Conservation (phyloP, 2,329 filamentous ascomycete genomes). For the Trematosphaeria pertusa region DNA sequence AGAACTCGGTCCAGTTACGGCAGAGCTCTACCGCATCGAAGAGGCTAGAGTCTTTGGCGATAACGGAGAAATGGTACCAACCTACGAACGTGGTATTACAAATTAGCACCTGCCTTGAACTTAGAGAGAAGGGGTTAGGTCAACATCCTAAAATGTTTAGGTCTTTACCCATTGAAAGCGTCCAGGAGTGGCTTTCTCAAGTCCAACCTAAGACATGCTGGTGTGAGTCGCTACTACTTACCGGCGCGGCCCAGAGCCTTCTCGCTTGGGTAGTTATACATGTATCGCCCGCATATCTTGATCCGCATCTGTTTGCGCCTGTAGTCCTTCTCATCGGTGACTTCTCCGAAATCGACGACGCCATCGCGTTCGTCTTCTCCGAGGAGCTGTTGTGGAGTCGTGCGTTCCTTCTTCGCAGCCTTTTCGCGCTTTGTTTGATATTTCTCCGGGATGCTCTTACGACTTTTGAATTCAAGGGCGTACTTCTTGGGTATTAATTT, state of each 20-base stretch:
- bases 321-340: constrained; percentile 42
- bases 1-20: constrained; percentile 60
- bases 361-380: constrained; percentile 20
- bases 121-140: too few species aligned
- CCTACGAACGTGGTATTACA: too few species aligned
- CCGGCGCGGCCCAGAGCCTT: constrained; percentile 55
- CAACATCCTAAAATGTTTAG: too few species aligned
- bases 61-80: constrained; percentile 60
- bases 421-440: constrained; percentile 45
- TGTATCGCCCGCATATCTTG: constrained; percentile 55
- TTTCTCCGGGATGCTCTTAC: constrained; percentile 18
- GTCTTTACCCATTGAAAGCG: too few species aligned
- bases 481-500: constrained; percentile 13
- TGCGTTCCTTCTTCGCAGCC: constrained; percentile 24
- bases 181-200: too few species aligned
- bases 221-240: too few species aligned
- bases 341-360: constrained; percentile 47
- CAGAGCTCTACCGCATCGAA: constrained; percentile 55
- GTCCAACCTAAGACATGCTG: too few species aligned
- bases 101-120: too few species aligned
- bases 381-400: constrained; percentile 4
- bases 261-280: constrained; percentile 60
- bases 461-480: constrained; percentile 11
- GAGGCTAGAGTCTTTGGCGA: constrained; percentile 57
- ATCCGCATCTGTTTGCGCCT: constrained; percentile 52